phyloP scores from a whole-genome alignment of 2,329 filamentous ascomycete species.

The Apiospora koreana region DNA sequence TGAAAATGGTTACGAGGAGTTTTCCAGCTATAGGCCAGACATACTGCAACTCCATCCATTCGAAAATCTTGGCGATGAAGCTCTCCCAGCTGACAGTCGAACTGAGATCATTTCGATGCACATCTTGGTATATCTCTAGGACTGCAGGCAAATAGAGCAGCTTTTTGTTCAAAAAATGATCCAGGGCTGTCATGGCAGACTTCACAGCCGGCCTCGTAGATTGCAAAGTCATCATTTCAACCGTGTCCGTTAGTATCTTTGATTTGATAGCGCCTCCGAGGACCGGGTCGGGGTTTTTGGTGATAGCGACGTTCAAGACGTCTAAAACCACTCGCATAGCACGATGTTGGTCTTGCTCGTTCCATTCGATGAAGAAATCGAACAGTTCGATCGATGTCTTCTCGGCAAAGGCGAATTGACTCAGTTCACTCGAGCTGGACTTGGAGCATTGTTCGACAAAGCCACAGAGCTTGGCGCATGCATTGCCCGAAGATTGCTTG shows the following conservation, averaged over 20 bases:
- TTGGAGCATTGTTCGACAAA: constrained; percentile 62
- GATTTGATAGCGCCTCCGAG: constrained; percentile 41
- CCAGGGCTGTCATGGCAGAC: constrained; percentile 67
- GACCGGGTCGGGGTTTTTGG: constrained; percentile 48
- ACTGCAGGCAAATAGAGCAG: constrained; percentile 53
- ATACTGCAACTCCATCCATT: constrained; percentile 59
- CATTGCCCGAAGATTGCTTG: constrained; percentile 56
- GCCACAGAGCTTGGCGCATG: constrained; percentile 61
- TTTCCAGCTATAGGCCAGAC: constrained; percentile 63
- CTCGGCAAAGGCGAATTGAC: constrained; percentile 52
- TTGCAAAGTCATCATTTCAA: constrained; percentile 61
- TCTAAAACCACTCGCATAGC: constrained; percentile 65
- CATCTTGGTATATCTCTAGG: constrained; percentile 40
- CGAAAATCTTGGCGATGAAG: constrained; percentile 50
- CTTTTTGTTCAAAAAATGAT: constrained; percentile 64
- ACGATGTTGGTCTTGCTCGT: constrained; percentile 64
- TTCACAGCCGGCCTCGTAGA: constrained; percentile 67
- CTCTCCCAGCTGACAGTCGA: constrained; percentile 47
- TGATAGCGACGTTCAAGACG: constrained; percentile 52
- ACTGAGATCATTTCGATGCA: constrained; percentile 27
- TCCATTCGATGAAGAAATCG: constrained; percentile 67
- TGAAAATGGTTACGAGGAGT: constrained; percentile 59
- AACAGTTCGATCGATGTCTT: constrained; percentile 53
- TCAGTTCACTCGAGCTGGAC: constrained; percentile 44
- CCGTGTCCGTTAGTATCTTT: constrained; percentile 50